phyloP scores from a whole-genome alignment of 331 rosid species.

The Telfairia occidentalis region DNA sequence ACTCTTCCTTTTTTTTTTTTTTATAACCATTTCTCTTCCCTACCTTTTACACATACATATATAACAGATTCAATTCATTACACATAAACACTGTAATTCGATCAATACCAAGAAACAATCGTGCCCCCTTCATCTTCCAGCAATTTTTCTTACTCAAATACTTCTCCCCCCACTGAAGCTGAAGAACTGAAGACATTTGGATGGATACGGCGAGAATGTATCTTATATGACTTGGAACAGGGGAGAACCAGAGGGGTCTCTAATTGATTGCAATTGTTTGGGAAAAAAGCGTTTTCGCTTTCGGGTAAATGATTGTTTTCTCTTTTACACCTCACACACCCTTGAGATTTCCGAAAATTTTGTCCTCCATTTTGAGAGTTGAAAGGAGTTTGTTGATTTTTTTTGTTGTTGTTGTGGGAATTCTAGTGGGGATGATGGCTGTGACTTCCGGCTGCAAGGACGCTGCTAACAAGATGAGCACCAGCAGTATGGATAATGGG shows the following conservation, averaged over 20 bases:
- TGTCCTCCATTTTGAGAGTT: neutral
- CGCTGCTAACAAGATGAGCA: slow-evolving; percentile 29
- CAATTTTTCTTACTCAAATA: neutral
- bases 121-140: neutral
- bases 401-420: neutral
- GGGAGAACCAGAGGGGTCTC: neutral
- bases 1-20: neutral
- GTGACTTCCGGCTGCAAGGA: slow-evolving; percentile 70
- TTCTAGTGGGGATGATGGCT: slow-evolving; percentile 56
- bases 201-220: neutral
- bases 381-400: neutral
- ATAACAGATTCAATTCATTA: neutral
- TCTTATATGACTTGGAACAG: neutral
- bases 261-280: neutral
- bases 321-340: too few species aligned
- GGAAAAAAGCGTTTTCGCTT: neutral
- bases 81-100: too few species aligned
- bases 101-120: too few species aligned
- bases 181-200: neutral
- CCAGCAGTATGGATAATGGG: slow-evolving; percentile 77
- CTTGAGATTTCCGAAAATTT: too few species aligned
- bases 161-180: neutral
- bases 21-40: neutral
- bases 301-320: neutral
- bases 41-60: neutral